Percentiles rank a stretch among this genome's conserved stretches.
Conservation (phyloP, 345 rosid species). For the Psidium guajava region DNA sequence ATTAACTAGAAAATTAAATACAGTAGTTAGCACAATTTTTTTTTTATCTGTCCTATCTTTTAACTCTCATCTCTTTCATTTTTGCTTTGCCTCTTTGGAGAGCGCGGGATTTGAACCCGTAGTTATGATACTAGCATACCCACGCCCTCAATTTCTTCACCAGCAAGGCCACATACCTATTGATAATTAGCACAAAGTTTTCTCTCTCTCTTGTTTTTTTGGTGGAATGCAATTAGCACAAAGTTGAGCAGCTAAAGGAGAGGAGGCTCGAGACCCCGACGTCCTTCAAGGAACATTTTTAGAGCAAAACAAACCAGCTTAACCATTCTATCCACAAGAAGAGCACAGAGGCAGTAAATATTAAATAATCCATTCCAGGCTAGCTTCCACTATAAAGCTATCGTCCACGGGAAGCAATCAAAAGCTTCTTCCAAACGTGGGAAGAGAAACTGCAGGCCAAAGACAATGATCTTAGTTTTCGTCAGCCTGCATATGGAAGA, state of each 20-base stretch:
- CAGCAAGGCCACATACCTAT: no score
- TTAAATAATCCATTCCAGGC: not conserved
- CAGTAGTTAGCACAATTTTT: not conserved
- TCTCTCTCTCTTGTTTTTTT: no score
- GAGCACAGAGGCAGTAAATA: not conserved
- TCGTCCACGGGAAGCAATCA: not conserved
- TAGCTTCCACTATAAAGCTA: not conserved
- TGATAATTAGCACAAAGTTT: not conserved
- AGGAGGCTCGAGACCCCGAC: not conserved
- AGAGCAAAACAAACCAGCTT: not conserved
- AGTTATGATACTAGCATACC: no score
- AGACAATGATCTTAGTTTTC: not conserved
- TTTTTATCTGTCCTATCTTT: no score
- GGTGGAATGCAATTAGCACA: not conserved
- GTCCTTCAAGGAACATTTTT: not conserved
- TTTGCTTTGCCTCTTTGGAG: no score
- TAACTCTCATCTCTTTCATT: no score
- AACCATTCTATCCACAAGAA: not conserved
- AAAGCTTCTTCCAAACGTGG: not conserved
- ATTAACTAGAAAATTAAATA: not conserved
- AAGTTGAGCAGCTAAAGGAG: not conserved
- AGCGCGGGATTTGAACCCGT: no score
- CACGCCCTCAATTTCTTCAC: no score
- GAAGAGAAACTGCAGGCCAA: not conserved
- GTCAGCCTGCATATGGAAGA: not conserved